Evolutionary conservation across 371 early-diverging fungal genomes (phyloP), one percentile per base, ranked within the genome.

Genomic region (Mucor saturninus): DNA sequence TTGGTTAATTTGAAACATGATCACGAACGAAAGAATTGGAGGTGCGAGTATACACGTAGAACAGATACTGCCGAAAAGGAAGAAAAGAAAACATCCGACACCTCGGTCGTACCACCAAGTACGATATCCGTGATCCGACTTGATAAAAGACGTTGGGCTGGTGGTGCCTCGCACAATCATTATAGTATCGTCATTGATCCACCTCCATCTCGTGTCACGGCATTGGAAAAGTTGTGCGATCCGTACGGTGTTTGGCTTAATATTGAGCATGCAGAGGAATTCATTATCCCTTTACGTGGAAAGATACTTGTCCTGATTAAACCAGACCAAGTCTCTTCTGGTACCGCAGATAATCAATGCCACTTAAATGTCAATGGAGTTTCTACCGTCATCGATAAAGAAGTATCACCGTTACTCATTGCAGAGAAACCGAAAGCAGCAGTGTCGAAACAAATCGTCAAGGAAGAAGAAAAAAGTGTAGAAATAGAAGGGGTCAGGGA

Each of bases 121-220:
- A 75, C 76, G 0, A 51, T 69, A 4, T 76, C 79, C 0, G 71
- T 74, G n/a, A 76, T 85, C n/a, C 79, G 86, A 9, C 21, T 86
- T 50, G 83, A 80, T 65, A 72, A 73, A 2, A 72, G 80, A 21
- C 59, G 61, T 1, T 77, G 81, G 79, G 79, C 80, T 0, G 67
- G 69, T 15, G 71, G 69, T 15, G 71, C 71, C 8, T 15, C 50
- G 7, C 28, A 50, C 10, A 75, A 79, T 21, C 26, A 49, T 0
- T 84, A 79, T 48, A 74, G 74, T 9, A 71, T 84, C 7, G 80
- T 80, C 0, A 77, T 86, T 53, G 86, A 86, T 54, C 86, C 86
- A 10, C 86, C 86, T 0, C 86, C 86, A 13, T 83, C 84, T 9
- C 68, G 75, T 15, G 77, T 81, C 5, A 56, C 59, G 10, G 81